Evolutionary conservation across 805 yeast species (phyloP).

Genomic region (Candida berthetii): DNA sequence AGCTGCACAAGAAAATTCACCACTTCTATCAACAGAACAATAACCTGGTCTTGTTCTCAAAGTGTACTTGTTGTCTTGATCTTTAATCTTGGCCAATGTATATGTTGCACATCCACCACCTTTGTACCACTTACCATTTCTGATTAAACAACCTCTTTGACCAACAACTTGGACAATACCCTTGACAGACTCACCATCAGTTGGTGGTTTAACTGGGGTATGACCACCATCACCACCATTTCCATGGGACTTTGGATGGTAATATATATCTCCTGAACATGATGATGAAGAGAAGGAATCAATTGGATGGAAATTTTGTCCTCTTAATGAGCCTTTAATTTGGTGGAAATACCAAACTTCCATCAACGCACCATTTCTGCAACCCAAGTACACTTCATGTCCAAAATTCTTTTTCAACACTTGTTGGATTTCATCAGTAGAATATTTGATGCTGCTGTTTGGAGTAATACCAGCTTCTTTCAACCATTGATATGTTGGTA

Average conservation of each 20-base stretch:
- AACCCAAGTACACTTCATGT: conserved; percentile 52
- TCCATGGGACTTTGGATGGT: conserved; percentile 18
- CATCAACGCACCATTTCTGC: conserved; percentile 42
- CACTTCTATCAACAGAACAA: conserved; percentile 41
- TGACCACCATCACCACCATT: conserved; percentile 1
- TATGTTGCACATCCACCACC: conserved; percentile 83
- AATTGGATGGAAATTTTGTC: conserved; percentile 59
- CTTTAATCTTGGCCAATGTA: conserved; percentile 24
- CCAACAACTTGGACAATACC: conserved; percentile 47
- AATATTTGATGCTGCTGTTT: conserved; percentile 45
- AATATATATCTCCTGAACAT: conserved; percentile 43
- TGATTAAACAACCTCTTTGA: conserved; percentile 71
- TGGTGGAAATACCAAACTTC: conserved; percentile 75
- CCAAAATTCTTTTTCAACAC: conserved; percentile 49
- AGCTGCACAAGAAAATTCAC: background rate
- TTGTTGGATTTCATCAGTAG: conserved; percentile 44
- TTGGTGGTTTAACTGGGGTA: conserved; percentile 6
- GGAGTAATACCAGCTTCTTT: conserved; percentile 70
- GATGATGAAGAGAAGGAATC: conserved; percentile 33
- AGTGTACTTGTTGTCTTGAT: conserved; percentile 17
- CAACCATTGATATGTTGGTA: conserved; percentile 67
- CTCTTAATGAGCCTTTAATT: conserved; percentile 64
- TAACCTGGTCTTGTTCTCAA: conserved; percentile 62
- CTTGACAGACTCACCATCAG: conserved; percentile 24
- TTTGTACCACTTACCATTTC: conserved; percentile 80